Evolutionary conservation across 1,139 yeast species (phyloP).

Genomic region (Komagataea norvegica): DNA sequence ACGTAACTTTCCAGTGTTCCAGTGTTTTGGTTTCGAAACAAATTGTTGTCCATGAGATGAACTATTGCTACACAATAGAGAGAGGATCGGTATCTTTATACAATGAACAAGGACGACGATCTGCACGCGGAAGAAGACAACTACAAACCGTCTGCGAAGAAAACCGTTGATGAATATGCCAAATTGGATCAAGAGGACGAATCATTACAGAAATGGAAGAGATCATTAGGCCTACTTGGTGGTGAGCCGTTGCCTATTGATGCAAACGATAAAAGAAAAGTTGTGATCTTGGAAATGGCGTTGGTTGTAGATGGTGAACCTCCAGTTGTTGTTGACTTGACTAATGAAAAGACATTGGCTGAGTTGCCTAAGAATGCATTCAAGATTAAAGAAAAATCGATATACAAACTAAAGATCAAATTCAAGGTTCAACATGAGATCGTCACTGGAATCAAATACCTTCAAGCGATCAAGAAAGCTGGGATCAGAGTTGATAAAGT

Average conservation of each 20-base stretch:
- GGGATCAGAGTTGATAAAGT: slow-evolving; percentile 84
- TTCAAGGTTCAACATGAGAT: slow-evolving; percentile 89
- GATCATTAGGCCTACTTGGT: slow-evolving; percentile 68
- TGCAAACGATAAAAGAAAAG: slow-evolving; percentile 72
- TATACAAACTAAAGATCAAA: slow-evolving; percentile 67
- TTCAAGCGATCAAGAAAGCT: slow-evolving; percentile 79
- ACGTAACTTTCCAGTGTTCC: too few species aligned
- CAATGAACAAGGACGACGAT: slow-evolving; percentile 40
- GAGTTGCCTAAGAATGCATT: slow-evolving; percentile 56
- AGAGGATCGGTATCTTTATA: too few species aligned
- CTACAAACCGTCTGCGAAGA: slow-evolving; percentile 79
- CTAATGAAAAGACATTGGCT: slow-evolving; percentile 45
- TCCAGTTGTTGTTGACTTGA: slow-evolving; percentile 63
- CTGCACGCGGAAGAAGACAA: slow-evolving; percentile 58
- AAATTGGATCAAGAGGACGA: slow-evolving; percentile 87
- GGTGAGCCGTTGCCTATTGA: slow-evolving; percentile 64
- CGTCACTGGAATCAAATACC: slow-evolving; percentile 83
- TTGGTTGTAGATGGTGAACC: slow-evolving; percentile 60
- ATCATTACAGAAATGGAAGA: slow-evolving; percentile 89
- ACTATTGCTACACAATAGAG: too few species aligned
- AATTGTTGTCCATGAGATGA: too few species aligned
- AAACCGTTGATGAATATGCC: slow-evolving; percentile 80
- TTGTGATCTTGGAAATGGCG: slow-evolving; percentile 74
- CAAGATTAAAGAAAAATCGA: slow-evolving; percentile 71
- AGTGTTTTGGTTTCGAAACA: too few species aligned